Base-by-base conservation (phyloP, 345 rosid species). In the Bruguiera sexangula region DNA sequence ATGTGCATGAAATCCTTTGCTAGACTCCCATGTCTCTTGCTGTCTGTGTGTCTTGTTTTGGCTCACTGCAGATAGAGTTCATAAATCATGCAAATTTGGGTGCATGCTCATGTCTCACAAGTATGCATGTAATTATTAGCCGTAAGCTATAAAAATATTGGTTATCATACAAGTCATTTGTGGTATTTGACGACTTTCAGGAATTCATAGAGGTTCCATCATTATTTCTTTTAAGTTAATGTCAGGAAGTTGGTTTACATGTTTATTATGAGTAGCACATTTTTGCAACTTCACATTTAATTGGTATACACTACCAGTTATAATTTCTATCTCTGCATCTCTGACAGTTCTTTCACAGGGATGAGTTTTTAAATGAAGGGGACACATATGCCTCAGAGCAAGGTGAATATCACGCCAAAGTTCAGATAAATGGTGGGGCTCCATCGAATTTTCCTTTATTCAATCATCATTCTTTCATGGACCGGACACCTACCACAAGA, bases 381-480 rank as follows among this genome's bases (percentile, higher is more conserved):
- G 73, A 65, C 68, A 72, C 58, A 31, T 61, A 65, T 75, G 78
- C 57, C 70, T 76, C 85, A 69, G 85, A 78, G 59, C 75, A 76
- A 76, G 79, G 34, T 31, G 70, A 30, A 32, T 75, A 67, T 61
- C 69, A 53, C 67, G 48, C 52, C 36, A 76, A 36, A 37, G 63
- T 70, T 63, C 79, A 73, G 73, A 66, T 59, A 24, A 58, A 63
- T 63, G 10, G 24, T 67, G 52, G 69, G 65, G 56, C 6, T 60
- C 74, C 63, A 63, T 63, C 78, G 34, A 81, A 67, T 29, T 61
- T 36, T 20, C 22, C 67, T 60, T 81, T 76, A 24, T 85, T 86
- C 62, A 93, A 93, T 73, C 75, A 83, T 65, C 96, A 91, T 57
- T 81, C 96, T 48, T 86, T 74, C 69, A 89, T 89, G 97, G 79